Conservation (phyloP, 768 basidiomycete species). For the Xerocomus spinulosus region DNA sequence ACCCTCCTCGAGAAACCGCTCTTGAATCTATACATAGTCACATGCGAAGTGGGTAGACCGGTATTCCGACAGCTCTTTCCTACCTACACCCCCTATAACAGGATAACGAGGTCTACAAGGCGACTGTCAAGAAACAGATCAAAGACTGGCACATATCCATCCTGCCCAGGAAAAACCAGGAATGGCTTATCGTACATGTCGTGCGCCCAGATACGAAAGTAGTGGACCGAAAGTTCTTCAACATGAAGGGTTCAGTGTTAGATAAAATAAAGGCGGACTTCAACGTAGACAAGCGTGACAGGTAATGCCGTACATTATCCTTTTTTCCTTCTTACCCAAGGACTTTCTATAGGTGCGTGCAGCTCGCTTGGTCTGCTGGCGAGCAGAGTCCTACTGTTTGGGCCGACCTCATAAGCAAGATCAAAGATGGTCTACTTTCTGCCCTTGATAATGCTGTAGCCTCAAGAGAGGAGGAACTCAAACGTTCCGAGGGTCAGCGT, state of each 20-base stretch:
- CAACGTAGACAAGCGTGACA: slow-evolving; percentile 81
- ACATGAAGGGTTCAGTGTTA: slow-evolving; percentile 77
- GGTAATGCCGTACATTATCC: slow-evolving; percentile 34
- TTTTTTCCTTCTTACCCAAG: slow-evolving; percentile 16
- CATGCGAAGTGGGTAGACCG: slow-evolving; percentile 71
- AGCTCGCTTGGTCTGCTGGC: slow-evolving; percentile 70
- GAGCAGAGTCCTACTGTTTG: slow-evolving; percentile 74
- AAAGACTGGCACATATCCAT: slow-evolving; percentile 84
- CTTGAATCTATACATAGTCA: slow-evolving; percentile 79
- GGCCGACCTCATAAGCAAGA: slow-evolving; percentile 82
- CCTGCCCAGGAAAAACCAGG: slow-evolving; percentile 71
- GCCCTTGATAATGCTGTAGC: slow-evolving; percentile 79
- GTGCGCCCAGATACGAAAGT: slow-evolving; percentile 65
- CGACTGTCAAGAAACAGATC: slow-evolving; percentile 75
- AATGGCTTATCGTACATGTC: slow-evolving; percentile 90
- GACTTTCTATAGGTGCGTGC: slow-evolving; percentile 64
- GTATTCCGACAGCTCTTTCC: slow-evolving; percentile 2
- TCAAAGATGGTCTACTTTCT: slow-evolving; percentile 84
- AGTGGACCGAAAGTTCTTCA: slow-evolving; percentile 66
- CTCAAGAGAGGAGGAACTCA: slow-evolving; percentile 86
- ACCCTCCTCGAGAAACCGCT: slow-evolving; percentile 84
- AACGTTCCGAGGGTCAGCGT: slow-evolving; percentile 81
- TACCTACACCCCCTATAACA: slow-evolving; percentile 24
- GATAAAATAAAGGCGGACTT: slow-evolving; percentile 93
- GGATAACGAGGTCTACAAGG: slow-evolving; percentile 74